These are phyloP conservation scores for Lentinus tigrinus DNA, from an alignment of 768 basidiomycete genomes.

Conservation along the genomic window DNA sequence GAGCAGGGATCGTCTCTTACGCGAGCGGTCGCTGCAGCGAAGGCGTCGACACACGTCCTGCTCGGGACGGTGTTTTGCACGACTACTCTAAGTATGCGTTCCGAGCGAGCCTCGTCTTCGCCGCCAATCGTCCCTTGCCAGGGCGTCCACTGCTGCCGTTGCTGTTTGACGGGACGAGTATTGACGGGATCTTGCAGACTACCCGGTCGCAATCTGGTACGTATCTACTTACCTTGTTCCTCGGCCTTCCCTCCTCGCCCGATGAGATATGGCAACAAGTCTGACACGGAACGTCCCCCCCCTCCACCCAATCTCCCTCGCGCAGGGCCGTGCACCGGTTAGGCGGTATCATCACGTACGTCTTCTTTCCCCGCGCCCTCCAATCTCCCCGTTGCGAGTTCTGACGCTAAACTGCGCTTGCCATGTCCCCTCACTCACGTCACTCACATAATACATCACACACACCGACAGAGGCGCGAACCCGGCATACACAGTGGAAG, in stretches of 20 bases:
- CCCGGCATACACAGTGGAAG: constrained; percentile 31
- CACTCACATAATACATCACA: background rate
- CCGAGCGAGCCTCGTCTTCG: too few species aligned
- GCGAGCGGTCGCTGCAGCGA: too few species aligned
- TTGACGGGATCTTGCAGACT: constrained; percentile 13
- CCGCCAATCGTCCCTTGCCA: constrained; percentile 5
- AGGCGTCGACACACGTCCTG: too few species aligned
- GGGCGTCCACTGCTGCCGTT: constrained; percentile 1
- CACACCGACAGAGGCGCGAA: constrained; percentile 28
- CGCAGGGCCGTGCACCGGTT: constrained; percentile 50
- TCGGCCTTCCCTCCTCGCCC: too few species aligned
- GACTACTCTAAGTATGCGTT: too few species aligned
- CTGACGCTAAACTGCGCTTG: too few species aligned
- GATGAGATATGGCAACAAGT: background rate
- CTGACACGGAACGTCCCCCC: too few species aligned
- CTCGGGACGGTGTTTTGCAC: too few species aligned
- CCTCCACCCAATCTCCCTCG: background rate
- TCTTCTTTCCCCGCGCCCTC: too few species aligned
- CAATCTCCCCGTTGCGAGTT: background rate
- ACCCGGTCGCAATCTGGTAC: constrained; percentile 26
- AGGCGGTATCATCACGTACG: constrained; percentile 58
- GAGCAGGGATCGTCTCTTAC: too few species aligned
- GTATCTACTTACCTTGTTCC: background rate
- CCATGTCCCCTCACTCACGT: background rate
- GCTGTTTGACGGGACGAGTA: too few species aligned